Base-by-base conservation (phyloP, 768 basidiomycete genomes). In the Pisolithus tinctorius region DNA sequence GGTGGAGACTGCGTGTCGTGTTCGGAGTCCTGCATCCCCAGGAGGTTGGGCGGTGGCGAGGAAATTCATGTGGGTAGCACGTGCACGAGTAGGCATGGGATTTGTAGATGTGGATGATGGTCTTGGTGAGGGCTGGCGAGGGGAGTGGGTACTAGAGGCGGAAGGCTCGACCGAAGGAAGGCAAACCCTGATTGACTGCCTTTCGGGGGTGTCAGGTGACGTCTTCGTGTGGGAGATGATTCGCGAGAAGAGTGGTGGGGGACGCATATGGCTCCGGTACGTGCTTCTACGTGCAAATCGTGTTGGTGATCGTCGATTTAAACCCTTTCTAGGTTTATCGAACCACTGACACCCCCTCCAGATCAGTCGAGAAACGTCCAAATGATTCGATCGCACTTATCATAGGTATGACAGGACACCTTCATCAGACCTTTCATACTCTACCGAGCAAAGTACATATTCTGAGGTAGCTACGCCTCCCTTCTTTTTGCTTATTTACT, bases 131-230 rank as follows among this genome's bases (percentile, higher is more conserved):
- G 83, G 82, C 5, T 86, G 88, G 83, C 71, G 75, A 30, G 84
- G 84, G 8, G 84, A 89, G 55, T 89, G 88, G 87, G 70, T 87
- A 13, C 70, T 90, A n/a, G 85, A 90, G 65, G 82, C 80, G 1
- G 85, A 87, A 49, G 88, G 87, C 1, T 90, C 87, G 16, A 71
- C 67, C 30, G 86, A 87, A 61, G 85, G 83, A 5, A 71, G 77
- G 42, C 72, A 78, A 61, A 62, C 70, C 2, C 63, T 88, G 39
- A 53, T 84, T n/a, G 74, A 82, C 53, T 81, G 80, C 58, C 66
- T 85, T 11, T 60, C 65, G 1, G 63, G 65, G 36, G 51, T 48
- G 2, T 60, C 66, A 3, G 76, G 77, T 0, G 67, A 59, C 57
- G 55, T 51, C 11, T 67, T 69, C 27, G 58, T 63, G 38, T 78